A percentile compares a stretch with the other conserved stretches of the same genome.
These are phyloP conservation scores for Chrysanthemum makinoi DNA, from an alignment of 129 eudicot genomes.

Conservation along the genomic window DNA sequence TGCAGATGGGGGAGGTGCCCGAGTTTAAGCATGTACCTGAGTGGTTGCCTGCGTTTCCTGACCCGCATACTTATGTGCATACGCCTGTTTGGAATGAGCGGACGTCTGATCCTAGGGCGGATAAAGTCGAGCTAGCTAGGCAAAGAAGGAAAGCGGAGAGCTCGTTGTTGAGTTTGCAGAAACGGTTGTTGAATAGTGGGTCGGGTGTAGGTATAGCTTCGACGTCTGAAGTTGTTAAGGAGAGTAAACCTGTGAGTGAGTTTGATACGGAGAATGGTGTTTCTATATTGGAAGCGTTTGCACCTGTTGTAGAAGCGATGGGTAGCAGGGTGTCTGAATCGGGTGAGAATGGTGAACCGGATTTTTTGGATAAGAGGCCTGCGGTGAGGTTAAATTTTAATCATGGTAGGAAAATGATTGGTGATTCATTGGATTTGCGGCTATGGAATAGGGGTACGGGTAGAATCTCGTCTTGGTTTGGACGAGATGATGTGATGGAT, in stretches of 20 bases:
- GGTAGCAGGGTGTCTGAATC: constrained; percentile 52
- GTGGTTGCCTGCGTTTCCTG: constrained; percentile 97
- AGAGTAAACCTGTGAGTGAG: constrained; percentile 31
- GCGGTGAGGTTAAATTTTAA: constrained; percentile 68
- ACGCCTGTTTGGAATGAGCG: constrained; percentile 89
- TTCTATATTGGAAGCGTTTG: constrained; percentile 68
- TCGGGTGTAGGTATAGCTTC: constrained; percentile 43
- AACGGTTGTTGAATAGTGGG: constrained; percentile 57
- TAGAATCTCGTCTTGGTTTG: constrained; percentile 51
- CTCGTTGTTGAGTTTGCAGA: constrained; percentile 74
- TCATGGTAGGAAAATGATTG: constrained; percentile 58
- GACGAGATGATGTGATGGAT: constrained; percentile 82
- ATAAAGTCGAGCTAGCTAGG: constrained; percentile 83
- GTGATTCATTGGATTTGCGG: constrained; percentile 76
- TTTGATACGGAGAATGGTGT: constrained; percentile 36
- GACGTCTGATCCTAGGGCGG: constrained; percentile 63
- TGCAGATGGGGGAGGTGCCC: constrained; percentile 68
- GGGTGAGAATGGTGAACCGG: constrained; percentile 46
- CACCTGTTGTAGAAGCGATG: constrained; percentile 82
- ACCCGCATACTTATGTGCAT: constrained; percentile 73
- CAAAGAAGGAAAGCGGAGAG: constrained; percentile 95
- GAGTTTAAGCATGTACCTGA: constrained; percentile 66
- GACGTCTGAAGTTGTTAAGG: constrained; percentile 33
- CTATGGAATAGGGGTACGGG: constrained; percentile 57
- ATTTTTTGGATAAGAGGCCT: constrained; percentile 53